Base-by-base conservation (phyloP, 495 filamentous ascomycete genomes). In the Xylaria bambusicola region DNA sequence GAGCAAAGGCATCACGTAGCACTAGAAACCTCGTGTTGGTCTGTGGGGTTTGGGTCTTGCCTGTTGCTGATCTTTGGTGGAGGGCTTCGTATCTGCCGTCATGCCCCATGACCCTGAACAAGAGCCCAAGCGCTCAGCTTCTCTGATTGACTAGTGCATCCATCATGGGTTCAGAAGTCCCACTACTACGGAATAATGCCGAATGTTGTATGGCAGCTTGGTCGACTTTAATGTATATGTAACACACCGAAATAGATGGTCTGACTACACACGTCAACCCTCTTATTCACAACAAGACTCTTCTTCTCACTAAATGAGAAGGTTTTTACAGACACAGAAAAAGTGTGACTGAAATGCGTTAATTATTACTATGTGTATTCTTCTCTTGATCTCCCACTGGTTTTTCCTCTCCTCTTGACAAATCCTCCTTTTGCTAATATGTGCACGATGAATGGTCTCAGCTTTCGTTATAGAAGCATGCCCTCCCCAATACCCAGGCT, bases 21-120 rank as follows among this genome's bases (percentile, higher is more conserved):
- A 29, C 44, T 40, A 49, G 23, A 50, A 33, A 50, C 26, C 20
- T 45, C 31, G 12, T 31, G 20, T 31, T 54, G 21, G 24, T 36
- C 21, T 54, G 52, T 44, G 52, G 52, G 38, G 36, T 27, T 54
- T 26, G 12, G 51, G 38, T 38, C 38, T 54, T 54, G 38, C 24
- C 24, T 38, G 44, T 17, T 48, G 55, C 55, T 24, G 55, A 58
- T 58, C 55, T 20, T 17, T 23, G 44, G 40, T 58, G 46, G 46
- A 58, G 46, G 46, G 3, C 1, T 42, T 58, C 46, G 56, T 58
- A 51, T 58, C 36, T 51, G 54, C 54, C 31, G 53, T 56, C 44
- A 48, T 26, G 41, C 52, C 53, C 53, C 53, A n/a, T 29, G 41
- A 46, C 52, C 38, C 33, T 40, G n/a, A 9, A 26, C 15, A 26